Conservation (phyloP, 257 asterid genomes). For the Agastache rugosa region DNA sequence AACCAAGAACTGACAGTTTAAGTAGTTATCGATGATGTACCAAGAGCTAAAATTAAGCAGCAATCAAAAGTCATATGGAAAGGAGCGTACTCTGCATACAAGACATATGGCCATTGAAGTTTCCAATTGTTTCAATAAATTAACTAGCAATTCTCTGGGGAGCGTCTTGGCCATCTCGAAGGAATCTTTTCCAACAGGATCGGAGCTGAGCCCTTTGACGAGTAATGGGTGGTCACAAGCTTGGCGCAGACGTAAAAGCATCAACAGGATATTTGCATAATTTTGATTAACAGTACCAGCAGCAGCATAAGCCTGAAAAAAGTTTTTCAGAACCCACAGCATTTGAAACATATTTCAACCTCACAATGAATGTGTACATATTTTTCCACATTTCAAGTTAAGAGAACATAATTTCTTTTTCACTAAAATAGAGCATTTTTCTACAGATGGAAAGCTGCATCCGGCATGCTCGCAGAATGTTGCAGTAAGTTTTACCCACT, state of each 20-base stretch:
- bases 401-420: not conserved
- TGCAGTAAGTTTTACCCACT: not conserved
- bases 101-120: constrained; percentile 76
- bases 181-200: constrained; percentile 68
- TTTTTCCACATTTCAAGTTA: constrained; percentile 5
- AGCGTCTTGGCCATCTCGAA: constrained; percentile 68
- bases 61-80: constrained; percentile 22
- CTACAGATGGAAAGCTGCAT: not conserved
- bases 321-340: constrained; percentile 17
- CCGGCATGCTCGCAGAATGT: constrained; percentile 11
- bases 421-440: not conserved
- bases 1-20: constrained; percentile 13
- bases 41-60: constrained; percentile 32
- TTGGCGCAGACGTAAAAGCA: constrained; percentile 99
- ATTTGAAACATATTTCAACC: constrained; percentile 24
- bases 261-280: constrained; percentile 88
- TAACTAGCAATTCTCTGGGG: constrained; percentile 61
- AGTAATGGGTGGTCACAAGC: constrained; percentile 99
- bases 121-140: constrained; percentile 70
- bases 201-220: constrained; percentile 74
- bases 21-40: not conserved
- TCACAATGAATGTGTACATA: not conserved
- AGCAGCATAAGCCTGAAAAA: constrained; percentile 90
- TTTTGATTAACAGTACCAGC: constrained; percentile 98
- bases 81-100: constrained; percentile 68